phyloP scores from a whole-genome alignment of 495 filamentous ascomycete genomes.

The Pyronema domesticum region DNA sequence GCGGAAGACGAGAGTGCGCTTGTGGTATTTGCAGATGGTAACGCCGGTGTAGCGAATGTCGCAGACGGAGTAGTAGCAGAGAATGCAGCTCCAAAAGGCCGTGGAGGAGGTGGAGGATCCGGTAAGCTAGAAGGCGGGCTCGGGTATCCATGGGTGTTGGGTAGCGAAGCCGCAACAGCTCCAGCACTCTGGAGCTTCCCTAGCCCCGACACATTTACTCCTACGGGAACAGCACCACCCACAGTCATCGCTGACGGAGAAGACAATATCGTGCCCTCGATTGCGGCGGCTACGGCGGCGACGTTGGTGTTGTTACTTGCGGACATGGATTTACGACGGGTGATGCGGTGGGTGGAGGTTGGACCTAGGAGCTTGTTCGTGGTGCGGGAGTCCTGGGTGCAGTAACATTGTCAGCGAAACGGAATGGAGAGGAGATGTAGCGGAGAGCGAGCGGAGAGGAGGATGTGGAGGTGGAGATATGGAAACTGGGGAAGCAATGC shows the following conservation, averaged over 20 bases:
- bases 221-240: slow-evolving; percentile 8
- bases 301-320: slow-evolving; percentile 57
- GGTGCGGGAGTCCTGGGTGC: background rate
- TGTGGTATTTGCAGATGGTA: slow-evolving; percentile 5
- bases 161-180: slow-evolving; percentile 4
- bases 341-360: slow-evolving; percentile 69
- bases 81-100: slow-evolving; percentile 28
- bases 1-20: slow-evolving; percentile 25
- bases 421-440: slow-evolving; percentile 5
- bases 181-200: slow-evolving; percentile 6
- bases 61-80: slow-evolving; percentile 27
- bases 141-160: slow-evolving; percentile 12
- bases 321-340: slow-evolving; percentile 82
- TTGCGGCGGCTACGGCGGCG: slow-evolving; percentile 55
- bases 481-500: slow-evolving; percentile 16
- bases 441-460: slow-evolving; percentile 12
- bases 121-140: slow-evolving; percentile 22
- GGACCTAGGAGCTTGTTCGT: slow-evolving; percentile 43
- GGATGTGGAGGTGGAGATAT: slow-evolving; percentile 8
- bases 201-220: slow-evolving; percentile 3
- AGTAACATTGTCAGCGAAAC: no score
- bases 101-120: slow-evolving; percentile 13
- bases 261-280: slow-evolving; percentile 33
- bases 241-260: slow-evolving; percentile 9
- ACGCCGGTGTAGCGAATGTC: slow-evolving; percentile 27